Conservation (phyloP, 306 rosid species). For the Ceratonia siliqua region DNA sequence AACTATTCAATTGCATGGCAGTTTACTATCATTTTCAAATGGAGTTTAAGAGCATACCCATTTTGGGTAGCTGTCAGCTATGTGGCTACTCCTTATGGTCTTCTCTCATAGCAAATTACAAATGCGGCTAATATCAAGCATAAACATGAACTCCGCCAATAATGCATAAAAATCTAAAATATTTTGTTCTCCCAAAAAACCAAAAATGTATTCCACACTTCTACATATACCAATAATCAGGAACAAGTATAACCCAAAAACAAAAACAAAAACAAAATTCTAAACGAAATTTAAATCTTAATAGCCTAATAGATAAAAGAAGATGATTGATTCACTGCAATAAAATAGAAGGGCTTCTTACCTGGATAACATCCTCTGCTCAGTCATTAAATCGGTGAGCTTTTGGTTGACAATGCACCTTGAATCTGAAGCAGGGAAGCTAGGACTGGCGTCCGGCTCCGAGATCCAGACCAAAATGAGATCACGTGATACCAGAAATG, state of each 20-base stretch:
- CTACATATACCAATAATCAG: not conserved
- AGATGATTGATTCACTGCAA: not conserved
- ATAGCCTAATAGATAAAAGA: not conserved
- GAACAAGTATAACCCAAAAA: not conserved
- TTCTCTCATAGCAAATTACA: not conserved
- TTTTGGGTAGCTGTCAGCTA: not conserved
- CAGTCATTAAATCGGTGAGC: constrained; percentile 92
- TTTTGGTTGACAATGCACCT: constrained; percentile 64
- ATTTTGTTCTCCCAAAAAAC: not conserved
- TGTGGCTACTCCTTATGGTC: too few relatives aligned
- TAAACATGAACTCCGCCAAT: not conserved
- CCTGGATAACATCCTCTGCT: constrained; percentile 84
- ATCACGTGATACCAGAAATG: not conserved
- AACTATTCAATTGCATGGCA: not conserved
- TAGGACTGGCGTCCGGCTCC: too few relatives aligned
- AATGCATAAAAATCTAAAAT: not conserved
- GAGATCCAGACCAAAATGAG: too few relatives aligned
- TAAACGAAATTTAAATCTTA: not conserved
- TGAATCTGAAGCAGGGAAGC: too few relatives aligned
- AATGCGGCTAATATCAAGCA: not conserved
- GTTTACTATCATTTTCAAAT: not conserved
- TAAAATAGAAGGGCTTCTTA: not conserved
- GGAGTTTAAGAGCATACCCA: not conserved
- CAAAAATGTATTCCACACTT: not conserved
- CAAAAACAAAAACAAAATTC: not conserved